Percentiles rank a stretch among this genome's conserved stretches.
phyloP scores from a whole-genome alignment of 2,329 filamentous ascomycete species.

The Pseudocercospora cruenta region DNA sequence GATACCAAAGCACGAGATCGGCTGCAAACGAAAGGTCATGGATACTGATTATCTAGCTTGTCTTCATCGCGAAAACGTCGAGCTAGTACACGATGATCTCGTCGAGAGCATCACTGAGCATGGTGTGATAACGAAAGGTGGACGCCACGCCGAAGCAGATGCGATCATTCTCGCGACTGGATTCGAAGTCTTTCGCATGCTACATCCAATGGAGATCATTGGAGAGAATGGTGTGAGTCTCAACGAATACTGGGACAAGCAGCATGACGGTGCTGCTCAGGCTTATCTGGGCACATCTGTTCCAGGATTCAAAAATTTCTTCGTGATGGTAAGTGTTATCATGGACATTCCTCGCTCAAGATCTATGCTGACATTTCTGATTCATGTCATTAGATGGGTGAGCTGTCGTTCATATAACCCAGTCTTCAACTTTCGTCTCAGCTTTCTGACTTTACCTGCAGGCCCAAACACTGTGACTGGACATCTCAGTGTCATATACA shows the following conservation, averaged over 20 bases:
- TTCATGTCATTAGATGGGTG: neutral
- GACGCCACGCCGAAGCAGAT: conserved; percentile 47
- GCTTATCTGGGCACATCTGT: conserved; percentile 57
- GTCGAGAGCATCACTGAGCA: conserved; percentile 44
- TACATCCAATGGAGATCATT: conserved; percentile 53
- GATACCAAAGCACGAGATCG: conserved; percentile 50
- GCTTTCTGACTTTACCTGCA: conserved; percentile 35
- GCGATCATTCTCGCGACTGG: conserved; percentile 55
- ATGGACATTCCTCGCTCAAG: neutral
- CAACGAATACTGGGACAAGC: conserved; percentile 46
- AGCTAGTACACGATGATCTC: conserved; percentile 47
- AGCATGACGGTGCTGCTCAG: conserved; percentile 38
- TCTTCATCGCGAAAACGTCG: conserved; percentile 48
- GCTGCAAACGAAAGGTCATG: conserved; percentile 54
- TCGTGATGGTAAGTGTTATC: conserved; percentile 37
- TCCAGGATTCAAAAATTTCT: conserved; percentile 53
- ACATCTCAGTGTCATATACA: conserved; percentile 56
- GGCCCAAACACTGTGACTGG: conserved; percentile 54
- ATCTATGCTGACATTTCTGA: neutral
- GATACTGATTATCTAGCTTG: conserved; percentile 53
- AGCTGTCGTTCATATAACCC: neutral
- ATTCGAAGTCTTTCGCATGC: conserved; percentile 53
- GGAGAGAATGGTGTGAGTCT: conserved; percentile 48
- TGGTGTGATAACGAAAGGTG: conserved; percentile 46
- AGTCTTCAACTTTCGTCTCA: neutral